A percentile compares a stretch with the other conserved stretches of the same genome.
These are phyloP conservation scores for Microascus cirrosus DNA, from an alignment of 2,329 filamentous ascomycete genomes.

Conservation along the genomic window DNA sequence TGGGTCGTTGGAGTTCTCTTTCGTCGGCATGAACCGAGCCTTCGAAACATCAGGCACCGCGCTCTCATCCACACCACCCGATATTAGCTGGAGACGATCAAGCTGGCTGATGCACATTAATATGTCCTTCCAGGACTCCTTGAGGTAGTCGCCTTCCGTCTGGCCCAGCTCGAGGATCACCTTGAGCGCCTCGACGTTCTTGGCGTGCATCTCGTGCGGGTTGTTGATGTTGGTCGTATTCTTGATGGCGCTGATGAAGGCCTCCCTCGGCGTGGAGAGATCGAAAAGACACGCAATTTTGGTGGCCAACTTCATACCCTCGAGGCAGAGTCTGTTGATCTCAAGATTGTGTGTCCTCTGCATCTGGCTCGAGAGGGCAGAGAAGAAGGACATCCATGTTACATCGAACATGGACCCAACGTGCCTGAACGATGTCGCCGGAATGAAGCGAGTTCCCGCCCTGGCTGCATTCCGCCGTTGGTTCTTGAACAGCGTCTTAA, in stretches of 20 bases:
- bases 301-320: slow-evolving; percentile 89
- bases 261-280: slow-evolving; percentile 82
- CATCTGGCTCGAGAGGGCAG: slow-evolving; percentile 82
- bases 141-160: slow-evolving; percentile 81
- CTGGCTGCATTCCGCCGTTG: slow-evolving; percentile 72
- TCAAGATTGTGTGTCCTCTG: slow-evolving; percentile 90
- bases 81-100: slow-evolving; percentile 88
- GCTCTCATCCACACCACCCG: slow-evolving; percentile 86
- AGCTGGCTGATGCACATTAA: slow-evolving; percentile 92
- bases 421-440: slow-evolving; percentile 86
- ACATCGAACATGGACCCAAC: slow-evolving; percentile 98
- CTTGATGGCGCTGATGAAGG: slow-evolving; percentile 85
- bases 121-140: slow-evolving; percentile 89
- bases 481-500: slow-evolving; percentile 84
- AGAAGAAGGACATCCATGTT: slow-evolving; percentile 98
- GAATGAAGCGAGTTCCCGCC: slow-evolving; percentile 65
- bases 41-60: slow-evolving; percentile 86
- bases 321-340: slow-evolving; percentile 83
- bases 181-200: slow-evolving; percentile 92
- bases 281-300: slow-evolving; percentile 91
- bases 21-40: slow-evolving; percentile 55
- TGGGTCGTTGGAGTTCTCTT: slow-evolving; percentile 14
- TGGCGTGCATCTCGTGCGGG: slow-evolving; percentile 84
- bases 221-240: slow-evolving; percentile 96
- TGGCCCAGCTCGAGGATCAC: slow-evolving; percentile 85